A percentile compares a stretch with the other conserved stretches of the same genome.
Conservation (phyloP, 1,284 basidiomycete genomes). For the Salmacisia buchloeana region DNA sequence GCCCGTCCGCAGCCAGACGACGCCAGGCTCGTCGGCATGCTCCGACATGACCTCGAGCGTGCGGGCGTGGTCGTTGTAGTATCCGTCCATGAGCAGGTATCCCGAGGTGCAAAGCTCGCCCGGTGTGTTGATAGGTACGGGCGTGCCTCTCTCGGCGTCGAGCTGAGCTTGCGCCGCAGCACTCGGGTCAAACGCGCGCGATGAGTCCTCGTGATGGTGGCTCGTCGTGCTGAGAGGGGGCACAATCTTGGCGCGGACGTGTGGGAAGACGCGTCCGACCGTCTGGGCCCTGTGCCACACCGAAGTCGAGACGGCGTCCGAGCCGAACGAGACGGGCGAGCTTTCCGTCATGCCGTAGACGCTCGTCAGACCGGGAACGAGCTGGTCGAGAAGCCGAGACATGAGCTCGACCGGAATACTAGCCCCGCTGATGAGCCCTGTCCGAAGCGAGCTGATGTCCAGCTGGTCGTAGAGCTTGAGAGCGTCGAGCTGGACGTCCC, state of each 20-base stretch:
- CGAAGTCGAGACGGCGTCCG: conserved; percentile 6
- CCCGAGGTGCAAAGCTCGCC: conserved; percentile 71
- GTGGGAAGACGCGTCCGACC: conserved; percentile 68
- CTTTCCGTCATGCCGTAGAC: conserved; percentile 52
- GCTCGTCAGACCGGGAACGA: conserved; percentile 64
- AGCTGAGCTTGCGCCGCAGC: conserved; percentile 59
- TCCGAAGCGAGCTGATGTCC: conserved; percentile 54
- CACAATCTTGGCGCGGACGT: conserved; percentile 70
- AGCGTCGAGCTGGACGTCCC: not conserved
- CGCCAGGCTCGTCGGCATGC: conserved; percentile 53
- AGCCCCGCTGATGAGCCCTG: conserved; percentile 73
- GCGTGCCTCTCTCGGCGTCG: conserved; percentile 54
- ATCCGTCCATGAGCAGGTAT: conserved; percentile 73
- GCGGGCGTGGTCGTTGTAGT: conserved; percentile 70
- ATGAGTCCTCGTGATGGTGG: not conserved
- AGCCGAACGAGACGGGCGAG: conserved; percentile 74
- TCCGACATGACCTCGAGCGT: conserved; percentile 62
- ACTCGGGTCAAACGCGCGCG: too few relatives aligned
- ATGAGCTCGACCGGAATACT: conserved; percentile 68
- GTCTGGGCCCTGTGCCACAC: conserved; percentile 56
- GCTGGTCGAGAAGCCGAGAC: conserved; percentile 57
- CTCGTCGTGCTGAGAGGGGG: conserved; percentile 42
- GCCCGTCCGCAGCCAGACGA: conserved; percentile 76
- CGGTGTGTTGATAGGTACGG: conserved; percentile 52
- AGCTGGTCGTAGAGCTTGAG: conserved; percentile 17